A percentile compares a stretch with the other conserved stretches of the same genome.
Evolutionary conservation across 176 grass and related monocot genomes (phyloP).

Genomic region (Typha latifolia): DNA sequence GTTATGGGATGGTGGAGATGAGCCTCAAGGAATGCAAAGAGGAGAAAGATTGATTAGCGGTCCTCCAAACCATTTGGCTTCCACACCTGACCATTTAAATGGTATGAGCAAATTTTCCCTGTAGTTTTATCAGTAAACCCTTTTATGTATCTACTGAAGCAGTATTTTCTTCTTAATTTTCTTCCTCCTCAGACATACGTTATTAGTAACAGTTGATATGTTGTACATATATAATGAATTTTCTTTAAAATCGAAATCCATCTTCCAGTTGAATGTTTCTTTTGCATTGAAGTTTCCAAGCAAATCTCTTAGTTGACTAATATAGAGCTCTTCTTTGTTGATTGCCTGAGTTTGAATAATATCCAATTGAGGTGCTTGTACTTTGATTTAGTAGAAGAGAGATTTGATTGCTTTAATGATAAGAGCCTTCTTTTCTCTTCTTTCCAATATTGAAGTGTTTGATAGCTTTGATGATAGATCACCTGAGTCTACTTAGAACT

Average conservation of each 20-base stretch:
- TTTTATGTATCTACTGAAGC: slow-evolving; percentile 57
- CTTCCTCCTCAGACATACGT: background rate
- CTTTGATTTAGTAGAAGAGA: too few relatives aligned
- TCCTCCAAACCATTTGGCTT: slow-evolving; percentile 19
- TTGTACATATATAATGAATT: slow-evolving; percentile 91
- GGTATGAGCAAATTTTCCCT: slow-evolving; percentile 30
- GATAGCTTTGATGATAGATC: too few relatives aligned
- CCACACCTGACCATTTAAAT: slow-evolving; percentile 41
- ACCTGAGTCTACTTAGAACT: too few relatives aligned
- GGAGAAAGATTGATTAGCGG: slow-evolving; percentile 48
- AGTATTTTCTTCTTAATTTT: slow-evolving; percentile 20
- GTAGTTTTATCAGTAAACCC: slow-evolving; percentile 42
- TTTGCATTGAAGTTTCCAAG: too few relatives aligned
- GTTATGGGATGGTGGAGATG: slow-evolving; percentile 53
- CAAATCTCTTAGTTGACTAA: too few relatives aligned
- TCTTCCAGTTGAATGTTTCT: background rate
- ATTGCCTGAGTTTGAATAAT: too few relatives aligned
- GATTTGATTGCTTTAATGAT: too few relatives aligned
- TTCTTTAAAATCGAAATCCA: slow-evolving; percentile 19
- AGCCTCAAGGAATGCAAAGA: slow-evolving; percentile 86
- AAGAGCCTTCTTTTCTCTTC: too few relatives aligned
- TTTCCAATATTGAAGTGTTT: too few relatives aligned
- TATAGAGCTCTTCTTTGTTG: too few relatives aligned
- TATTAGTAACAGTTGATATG: slow-evolving; percentile 21
- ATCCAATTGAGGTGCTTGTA: too few relatives aligned